phyloP scores from a whole-genome alignment of 352 stramenopile species.

The Phytophthora agathidicida region DNA sequence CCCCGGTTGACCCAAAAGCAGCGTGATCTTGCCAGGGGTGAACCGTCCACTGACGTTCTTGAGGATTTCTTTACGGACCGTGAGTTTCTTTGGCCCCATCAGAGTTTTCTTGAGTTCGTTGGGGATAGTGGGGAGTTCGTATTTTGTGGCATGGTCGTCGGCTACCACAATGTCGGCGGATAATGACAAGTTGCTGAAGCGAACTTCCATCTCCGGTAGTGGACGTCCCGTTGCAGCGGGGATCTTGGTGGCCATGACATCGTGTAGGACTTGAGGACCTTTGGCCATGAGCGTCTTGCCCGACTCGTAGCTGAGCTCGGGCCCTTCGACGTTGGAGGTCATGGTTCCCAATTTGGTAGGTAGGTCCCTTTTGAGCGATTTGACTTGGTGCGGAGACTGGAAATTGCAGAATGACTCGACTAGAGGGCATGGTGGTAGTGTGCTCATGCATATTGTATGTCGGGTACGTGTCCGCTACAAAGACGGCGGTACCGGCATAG shows the following conservation, averaged over 20 bases:
- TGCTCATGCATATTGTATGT: conserved; percentile 11
- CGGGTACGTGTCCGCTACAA: conserved; percentile 7
- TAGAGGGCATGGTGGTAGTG: too few species aligned
- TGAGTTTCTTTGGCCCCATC: conserved; percentile 26
- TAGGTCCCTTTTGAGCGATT: neutral
- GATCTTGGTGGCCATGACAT: conserved; percentile 23
- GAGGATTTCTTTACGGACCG: conserved; percentile 38
- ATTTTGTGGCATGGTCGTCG: conserved; percentile 20
- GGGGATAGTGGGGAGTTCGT: conserved; percentile 18
- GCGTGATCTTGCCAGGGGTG: conserved; percentile 21
- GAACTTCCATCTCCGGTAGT: conserved; percentile 24
- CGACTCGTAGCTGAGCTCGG: conserved; percentile 18
- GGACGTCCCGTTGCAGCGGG: conserved; percentile 18
- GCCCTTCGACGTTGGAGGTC: neutral
- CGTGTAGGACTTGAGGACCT: conserved; percentile 31
- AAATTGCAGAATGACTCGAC: conserved; percentile 17
- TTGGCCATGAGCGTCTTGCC: conserved; percentile 32
- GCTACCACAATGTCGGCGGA: conserved; percentile 19
- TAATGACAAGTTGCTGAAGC: conserved; percentile 15
- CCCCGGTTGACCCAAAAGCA: conserved; percentile 11
- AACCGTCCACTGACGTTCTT: conserved; percentile 36
- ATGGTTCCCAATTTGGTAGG: too few species aligned
- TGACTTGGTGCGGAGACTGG: neutral
- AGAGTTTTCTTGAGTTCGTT: conserved; percentile 37
- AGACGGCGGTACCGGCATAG: conserved; percentile 4